These are phyloP conservation scores for Rubia tinctorum DNA, from an alignment of 305 asterid genomes.

Conservation along the genomic window DNA sequence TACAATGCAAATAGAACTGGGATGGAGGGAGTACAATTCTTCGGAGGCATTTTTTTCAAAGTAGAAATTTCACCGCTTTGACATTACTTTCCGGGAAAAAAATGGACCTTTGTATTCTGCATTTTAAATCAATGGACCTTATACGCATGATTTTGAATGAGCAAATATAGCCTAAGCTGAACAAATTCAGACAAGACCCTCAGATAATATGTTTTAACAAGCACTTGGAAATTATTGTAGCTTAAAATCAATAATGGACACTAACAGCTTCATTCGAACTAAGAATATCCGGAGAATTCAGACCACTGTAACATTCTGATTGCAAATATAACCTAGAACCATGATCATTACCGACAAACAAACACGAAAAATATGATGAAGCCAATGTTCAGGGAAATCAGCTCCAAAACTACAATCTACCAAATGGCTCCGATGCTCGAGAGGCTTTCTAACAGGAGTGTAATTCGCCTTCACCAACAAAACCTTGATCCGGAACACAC, in stretches of 20 bases:
- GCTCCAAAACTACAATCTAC: slow-evolving; percentile 30
- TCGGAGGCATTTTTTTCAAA: no score
- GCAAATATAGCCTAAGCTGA: not conserved
- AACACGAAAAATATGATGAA: slow-evolving; percentile 4
- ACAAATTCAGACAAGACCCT: not conserved
- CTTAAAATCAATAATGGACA: not conserved
- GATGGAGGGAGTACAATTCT: no score
- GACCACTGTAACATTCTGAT: not conserved
- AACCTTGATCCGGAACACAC: slow-evolving; percentile 22
- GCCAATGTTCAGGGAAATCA: slow-evolving; percentile 16
- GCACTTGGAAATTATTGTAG: not conserved
- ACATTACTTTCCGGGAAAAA: no score
- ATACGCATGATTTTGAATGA: not conserved
- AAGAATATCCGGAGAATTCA: not conserved
- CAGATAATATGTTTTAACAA: not conserved
- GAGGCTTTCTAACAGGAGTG: not conserved
- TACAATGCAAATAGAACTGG: no score
- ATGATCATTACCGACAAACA: not conserved
- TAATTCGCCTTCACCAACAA: slow-evolving; percentile 24
- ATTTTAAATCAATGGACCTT: no score
- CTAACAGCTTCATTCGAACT: not conserved
- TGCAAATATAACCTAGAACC: not conserved
- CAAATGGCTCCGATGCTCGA: slow-evolving; percentile 10
- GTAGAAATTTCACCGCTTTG: no score
- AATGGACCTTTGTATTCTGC: no score